These are phyloP conservation scores for Petunia secreta DNA, from an alignment of 257 asterid genomes.

Conservation along the genomic window DNA sequence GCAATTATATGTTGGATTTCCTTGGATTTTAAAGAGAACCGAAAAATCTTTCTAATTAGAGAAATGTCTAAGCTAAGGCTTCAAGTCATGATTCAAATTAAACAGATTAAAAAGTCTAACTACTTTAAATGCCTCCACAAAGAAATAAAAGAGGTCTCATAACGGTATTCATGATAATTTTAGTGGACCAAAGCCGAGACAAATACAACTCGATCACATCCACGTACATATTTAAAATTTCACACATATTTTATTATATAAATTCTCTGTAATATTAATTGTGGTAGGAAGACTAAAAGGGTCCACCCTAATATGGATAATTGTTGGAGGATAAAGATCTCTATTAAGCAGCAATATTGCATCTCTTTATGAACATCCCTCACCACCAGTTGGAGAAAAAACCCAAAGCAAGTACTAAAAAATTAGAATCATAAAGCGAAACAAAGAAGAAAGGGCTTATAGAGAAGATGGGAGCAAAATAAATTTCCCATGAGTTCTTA, in stretches of 20 bases:
- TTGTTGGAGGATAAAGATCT: neutral
- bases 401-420: neutral
- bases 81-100: neutral
- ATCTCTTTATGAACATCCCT: neutral
- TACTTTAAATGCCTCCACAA: neutral
- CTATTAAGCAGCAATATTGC: neutral
- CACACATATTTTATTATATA: neutral
- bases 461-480: neutral
- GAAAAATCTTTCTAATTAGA: neutral
- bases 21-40: neutral
- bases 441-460: neutral
- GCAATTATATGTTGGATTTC: neutral
- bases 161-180: neutral
- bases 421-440: neutral
- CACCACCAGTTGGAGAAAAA: neutral
- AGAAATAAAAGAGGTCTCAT: neutral
- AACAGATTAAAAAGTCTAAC: neutral
- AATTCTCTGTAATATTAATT: neutral
- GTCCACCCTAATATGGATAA: neutral
- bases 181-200: neutral
- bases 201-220: neutral
- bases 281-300: neutral
- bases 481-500: neutral
- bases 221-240: neutral
- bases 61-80: too few relatives aligned